Conservation (phyloP, 1,139 yeast genomes). For the Sugiyamaella grinbergsii region DNA sequence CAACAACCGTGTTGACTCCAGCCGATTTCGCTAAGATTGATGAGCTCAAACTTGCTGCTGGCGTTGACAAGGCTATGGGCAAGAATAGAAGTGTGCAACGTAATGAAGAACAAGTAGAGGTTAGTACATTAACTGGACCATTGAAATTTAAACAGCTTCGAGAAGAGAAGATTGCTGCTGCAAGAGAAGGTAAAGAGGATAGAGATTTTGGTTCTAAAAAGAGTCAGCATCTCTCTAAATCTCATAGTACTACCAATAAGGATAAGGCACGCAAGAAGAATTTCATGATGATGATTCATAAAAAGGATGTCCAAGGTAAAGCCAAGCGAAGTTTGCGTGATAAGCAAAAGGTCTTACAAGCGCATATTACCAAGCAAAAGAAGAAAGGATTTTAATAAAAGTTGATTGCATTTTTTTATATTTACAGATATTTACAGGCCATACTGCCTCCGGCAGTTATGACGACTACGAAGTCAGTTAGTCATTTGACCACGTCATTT, state of each 20-base stretch:
- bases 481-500: no score
- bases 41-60: constrained; percentile 81
- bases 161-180: constrained; percentile 86
- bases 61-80: constrained; percentile 75
- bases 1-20: constrained; percentile 83
- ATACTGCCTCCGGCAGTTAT: constrained; percentile 1
- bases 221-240: constrained; percentile 60
- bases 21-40: constrained; percentile 96
- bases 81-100: constrained; percentile 43
- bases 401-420: constrained; percentile 12
- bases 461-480: no score
- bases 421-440: background rate
- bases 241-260: constrained; percentile 89
- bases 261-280: constrained; percentile 98
- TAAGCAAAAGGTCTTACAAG: constrained; percentile 80
- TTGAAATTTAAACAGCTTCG: constrained; percentile 81
- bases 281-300: constrained; percentile 97
- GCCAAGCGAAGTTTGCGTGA: constrained; percentile 87
- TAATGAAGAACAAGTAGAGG: constrained; percentile 86
- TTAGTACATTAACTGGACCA: constrained; percentile 75
- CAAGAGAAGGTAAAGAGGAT: constrained; percentile 89
- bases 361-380: constrained; percentile 88
- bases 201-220: constrained; percentile 87
- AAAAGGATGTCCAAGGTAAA: constrained; percentile 90
- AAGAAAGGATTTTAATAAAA: constrained; percentile 57